Evolutionary conservation across 2,329 filamentous ascomycete genomes (phyloP), one percentile per base, ranked within the genome.

Genomic region (Phyllachora maydis): DNA sequence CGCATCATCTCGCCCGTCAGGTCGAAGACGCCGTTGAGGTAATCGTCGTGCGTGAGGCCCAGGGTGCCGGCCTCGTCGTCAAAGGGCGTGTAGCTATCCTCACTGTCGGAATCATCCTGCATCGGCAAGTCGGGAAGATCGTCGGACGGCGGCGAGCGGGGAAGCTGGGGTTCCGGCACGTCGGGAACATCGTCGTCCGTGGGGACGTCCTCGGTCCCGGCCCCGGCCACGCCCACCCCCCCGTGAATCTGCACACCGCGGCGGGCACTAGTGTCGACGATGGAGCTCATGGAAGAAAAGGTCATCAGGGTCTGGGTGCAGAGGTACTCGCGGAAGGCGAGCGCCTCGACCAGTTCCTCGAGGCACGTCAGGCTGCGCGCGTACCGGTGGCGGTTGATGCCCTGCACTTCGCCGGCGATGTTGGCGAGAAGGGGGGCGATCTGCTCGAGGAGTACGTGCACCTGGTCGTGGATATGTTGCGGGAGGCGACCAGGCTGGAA

Each of bases 1-100:
- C 83, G 66, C 88, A 98, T 98, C 55, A 95, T 59, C 52, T 98
- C 88, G 18, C 88, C 88, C 2, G 83, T 83, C 35, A 95, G 64
- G 45, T 98, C 88, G 40, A 92, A 93, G 3, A 98, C 50, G 6
- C 85, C 88, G 31, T 88, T 72, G 28, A 92, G 51, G 42, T 92
- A 95, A 46, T 98, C 88, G 26, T 85, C 68, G 14, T 70, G 59
- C 2, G 76, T 79, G 11, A 93, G 54, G 1, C 56, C 38, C 3
- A 93, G 59, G 4, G 22, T 31, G 4, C 29, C 33, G 0, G 24
- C 6, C n/a, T 23, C 28, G 11, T 11, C 5, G 23, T n/a, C n/a
- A 9, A 17, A 17, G 16, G 9, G 6, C 6, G 11, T 11, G 18
- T n/a, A 8, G 10, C n/a, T 16, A 11, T 25, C 8, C 13, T 25